Evolutionary conservation across 2,329 filamentous ascomycete genomes (phyloP), one percentile per base, ranked within the genome.

Genomic region (Pestalotiopsis sp.): DNA sequence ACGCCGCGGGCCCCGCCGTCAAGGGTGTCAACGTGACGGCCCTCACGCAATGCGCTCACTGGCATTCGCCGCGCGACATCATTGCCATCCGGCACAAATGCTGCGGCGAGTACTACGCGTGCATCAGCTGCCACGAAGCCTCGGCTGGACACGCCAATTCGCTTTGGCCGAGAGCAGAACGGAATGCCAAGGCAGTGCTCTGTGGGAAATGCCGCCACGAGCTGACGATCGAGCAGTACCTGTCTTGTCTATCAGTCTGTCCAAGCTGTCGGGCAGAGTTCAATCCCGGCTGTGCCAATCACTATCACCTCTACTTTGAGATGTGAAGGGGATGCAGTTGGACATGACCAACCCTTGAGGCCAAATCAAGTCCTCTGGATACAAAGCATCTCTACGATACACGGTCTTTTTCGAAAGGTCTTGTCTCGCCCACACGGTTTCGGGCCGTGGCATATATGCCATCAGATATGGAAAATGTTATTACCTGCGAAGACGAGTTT

Each of bases 11-110:
- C 17, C 61, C 38, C 12, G n/a, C 38, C 9, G 73, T 75, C 17
- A 69, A 70, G 45, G 73, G 73, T 52, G 1, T 74, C 56, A 41
- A 69, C 4, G 69, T 74, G 49, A 72, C 68, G n/a, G 58, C 72
- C 4, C 62, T 56, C 27, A 74, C 72, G 11, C 69, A 73, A 65
- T 75, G 73, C 52, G 64, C 67, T 20, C 73, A 75, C 65, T 75
- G 73, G 73, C 68, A 75, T 27, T 75, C 73, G 3, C 68, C 69
- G 3, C 70, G 66, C 58, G 73, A 75, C 59, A 69, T 75, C 58
- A 73, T 75, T 31, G 73, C 73, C 65, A 75, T 75, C 49, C 70
- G 68, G 23, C 73, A 75, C 69, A 70, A 67, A 52, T 75, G 73
- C 70, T 75, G 73, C 59, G 68, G 66, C n/a, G 52, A 72, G 4